Conservation (phyloP, 2,329 filamentous ascomycete genomes). For the Ceratocystis diversiconidia region DNA sequence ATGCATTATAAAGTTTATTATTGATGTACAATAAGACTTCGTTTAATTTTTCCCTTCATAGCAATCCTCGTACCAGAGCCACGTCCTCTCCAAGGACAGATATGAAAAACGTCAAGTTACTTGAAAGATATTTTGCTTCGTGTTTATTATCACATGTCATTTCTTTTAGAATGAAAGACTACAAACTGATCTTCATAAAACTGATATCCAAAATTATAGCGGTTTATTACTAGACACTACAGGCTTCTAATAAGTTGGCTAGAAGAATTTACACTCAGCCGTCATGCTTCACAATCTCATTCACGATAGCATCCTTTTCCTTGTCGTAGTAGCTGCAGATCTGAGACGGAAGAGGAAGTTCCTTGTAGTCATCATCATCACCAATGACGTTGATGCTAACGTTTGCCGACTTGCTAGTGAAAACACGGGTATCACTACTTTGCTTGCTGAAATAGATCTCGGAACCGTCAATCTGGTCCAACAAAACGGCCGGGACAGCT, state of each 20-base stretch:
- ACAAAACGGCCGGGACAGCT: constrained; percentile 67
- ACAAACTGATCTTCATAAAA: background rate
- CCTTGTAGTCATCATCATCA: constrained; percentile 65
- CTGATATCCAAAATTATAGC: background rate
- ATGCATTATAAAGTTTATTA: background rate
- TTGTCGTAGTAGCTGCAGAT: constrained; percentile 63
- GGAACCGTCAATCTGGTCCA: constrained; percentile 88
- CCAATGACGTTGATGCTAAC: constrained; percentile 76
- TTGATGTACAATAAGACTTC: background rate
- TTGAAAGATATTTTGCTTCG: background rate
- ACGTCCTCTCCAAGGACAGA: no score
- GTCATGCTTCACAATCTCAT: constrained; percentile 89
- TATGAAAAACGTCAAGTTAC: no score
- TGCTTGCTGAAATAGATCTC: constrained; percentile 75
- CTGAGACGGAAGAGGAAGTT: constrained; percentile 79
- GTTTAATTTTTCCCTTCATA: background rate
- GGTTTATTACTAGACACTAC: background rate
- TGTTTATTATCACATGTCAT: background rate
- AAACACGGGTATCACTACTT: constrained; percentile 65
- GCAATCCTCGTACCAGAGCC: background rate
- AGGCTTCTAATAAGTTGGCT: background rate
- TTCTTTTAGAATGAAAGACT: background rate
- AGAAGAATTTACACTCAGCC: constrained; percentile 37
- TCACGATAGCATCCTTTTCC: constrained; percentile 60
- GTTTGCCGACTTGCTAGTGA: constrained; percentile 73